phyloP scores from a whole-genome alignment of 768 basidiomycete genomes.

The Podaxis sp. region DNA sequence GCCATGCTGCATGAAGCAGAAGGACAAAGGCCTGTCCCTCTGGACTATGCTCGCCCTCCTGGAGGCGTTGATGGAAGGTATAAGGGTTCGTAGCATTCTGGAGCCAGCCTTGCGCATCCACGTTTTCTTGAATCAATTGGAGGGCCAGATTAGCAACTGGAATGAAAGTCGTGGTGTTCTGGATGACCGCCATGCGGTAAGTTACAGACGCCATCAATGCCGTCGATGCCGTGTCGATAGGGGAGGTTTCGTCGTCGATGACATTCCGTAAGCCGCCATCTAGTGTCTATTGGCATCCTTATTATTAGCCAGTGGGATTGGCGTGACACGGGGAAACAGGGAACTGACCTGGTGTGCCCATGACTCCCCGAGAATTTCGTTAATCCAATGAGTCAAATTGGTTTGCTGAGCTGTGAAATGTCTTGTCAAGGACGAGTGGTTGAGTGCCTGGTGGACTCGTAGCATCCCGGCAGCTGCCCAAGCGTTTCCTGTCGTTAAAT shows the following conservation, averaged over 20 bases:
- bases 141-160: conserved; percentile 40
- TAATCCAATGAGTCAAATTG: conserved; percentile 51
- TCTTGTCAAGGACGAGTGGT: conserved; percentile 37
- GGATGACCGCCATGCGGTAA: conserved; percentile 49
- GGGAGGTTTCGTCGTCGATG: conserved; percentile 46
- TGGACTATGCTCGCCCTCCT: conserved; percentile 40
- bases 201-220: conserved; percentile 57
- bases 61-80: conserved; percentile 39
- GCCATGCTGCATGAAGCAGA: conserved; percentile 45
- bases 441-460: conserved; percentile 53
- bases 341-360: conserved; percentile 42
- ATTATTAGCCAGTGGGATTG: not conserved
- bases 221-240: conserved; percentile 53
- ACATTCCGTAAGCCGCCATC: conserved; percentile 53
- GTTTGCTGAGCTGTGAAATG: conserved; percentile 36
- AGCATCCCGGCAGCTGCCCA: conserved; percentile 71
- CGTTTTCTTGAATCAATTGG: conserved; percentile 32
- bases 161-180: conserved; percentile 33
- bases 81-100: conserved; percentile 47
- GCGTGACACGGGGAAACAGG: not conserved
- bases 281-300: conserved; percentile 25
- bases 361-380: conserved; percentile 45
- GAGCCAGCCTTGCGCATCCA: conserved; percentile 43
- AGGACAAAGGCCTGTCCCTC: conserved; percentile 63
- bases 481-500: conserved; percentile 44